Evolutionary conservation across 768 basidiomycete genomes (phyloP).

Genomic region (Coprinopsis strossmayeri): DNA sequence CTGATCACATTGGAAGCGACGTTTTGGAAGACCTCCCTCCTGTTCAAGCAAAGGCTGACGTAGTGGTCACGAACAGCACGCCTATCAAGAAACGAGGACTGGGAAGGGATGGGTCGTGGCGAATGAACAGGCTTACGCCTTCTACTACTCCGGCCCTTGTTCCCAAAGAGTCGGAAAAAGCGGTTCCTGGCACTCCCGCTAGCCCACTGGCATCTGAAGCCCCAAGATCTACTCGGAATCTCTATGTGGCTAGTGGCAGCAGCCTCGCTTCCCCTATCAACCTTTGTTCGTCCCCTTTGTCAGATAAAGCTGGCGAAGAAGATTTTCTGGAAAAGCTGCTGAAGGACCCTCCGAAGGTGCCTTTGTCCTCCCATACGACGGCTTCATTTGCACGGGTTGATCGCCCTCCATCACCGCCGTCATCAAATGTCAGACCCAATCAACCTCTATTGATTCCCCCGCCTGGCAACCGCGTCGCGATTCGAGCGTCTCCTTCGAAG

Average conservation of each 20-base stretch:
- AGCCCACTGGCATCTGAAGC: not conserved
- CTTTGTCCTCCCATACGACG: no score
- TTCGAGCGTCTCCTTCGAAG: no score
- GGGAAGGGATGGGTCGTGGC: constrained; percentile 7
- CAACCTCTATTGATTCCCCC: no score
- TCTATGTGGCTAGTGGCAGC: not conserved
- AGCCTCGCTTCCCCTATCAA: constrained; percentile 18
- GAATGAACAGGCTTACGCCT: constrained; percentile 2
- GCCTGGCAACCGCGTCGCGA: no score
- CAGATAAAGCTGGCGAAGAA: constrained; percentile 1
- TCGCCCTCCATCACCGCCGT: no score
- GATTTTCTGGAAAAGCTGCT: constrained; percentile 2
- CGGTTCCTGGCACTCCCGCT: not conserved
- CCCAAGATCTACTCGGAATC: not conserved
- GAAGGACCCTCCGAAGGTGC: no score
- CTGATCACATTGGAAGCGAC: constrained; percentile 8
- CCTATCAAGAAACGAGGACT: not conserved
- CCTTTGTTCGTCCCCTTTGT: constrained; percentile 16
- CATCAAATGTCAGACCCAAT: no score
- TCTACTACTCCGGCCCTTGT: not conserved
- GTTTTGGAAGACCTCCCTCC: not conserved
- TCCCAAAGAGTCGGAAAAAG: not conserved
- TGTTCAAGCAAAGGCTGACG: not conserved
- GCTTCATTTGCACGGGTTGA: no score
- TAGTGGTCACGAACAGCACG: not conserved